These are phyloP conservation scores for Apiotrichum siamense DNA, from an alignment of 1,284 basidiomycete genomes.

Conservation along the genomic window DNA sequence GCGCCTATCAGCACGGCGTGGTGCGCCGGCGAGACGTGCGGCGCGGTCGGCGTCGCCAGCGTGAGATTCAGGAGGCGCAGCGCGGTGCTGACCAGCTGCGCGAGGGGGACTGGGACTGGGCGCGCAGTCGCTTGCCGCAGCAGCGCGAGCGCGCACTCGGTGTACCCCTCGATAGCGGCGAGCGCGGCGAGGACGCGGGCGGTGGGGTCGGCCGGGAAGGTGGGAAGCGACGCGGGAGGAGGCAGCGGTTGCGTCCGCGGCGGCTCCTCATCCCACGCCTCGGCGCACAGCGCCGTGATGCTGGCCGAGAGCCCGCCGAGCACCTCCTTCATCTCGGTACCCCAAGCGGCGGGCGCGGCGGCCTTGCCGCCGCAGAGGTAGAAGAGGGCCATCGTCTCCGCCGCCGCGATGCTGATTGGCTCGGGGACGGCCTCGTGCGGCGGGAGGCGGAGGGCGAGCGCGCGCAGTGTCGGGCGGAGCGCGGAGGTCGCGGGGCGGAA, in stretches of 20 bases:
- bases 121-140: constrained; percentile 57
- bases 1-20: constrained; percentile 30
- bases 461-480: constrained; percentile 24
- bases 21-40: constrained; percentile 38
- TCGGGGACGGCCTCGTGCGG: constrained; percentile 9
- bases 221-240: constrained; percentile 9
- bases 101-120: constrained; percentile 67
- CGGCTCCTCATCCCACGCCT: constrained; percentile 37
- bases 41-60: constrained; percentile 53
- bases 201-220: constrained; percentile 26
- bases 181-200: constrained; percentile 20
- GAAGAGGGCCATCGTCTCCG: constrained; percentile 29
- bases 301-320: constrained; percentile 29
- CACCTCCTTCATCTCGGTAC: constrained; percentile 28
- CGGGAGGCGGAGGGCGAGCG: constrained; percentile 25
- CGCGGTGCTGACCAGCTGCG: constrained; percentile 47
- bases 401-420: constrained; percentile 9
- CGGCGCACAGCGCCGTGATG: constrained; percentile 23
- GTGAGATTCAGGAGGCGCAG: constrained; percentile 54
- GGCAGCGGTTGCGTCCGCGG: constrained; percentile 8
- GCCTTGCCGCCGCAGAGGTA: constrained; percentile 42
- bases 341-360: constrained; percentile 33
- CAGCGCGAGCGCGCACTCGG: constrained; percentile 27
- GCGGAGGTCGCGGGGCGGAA: constrained; percentile 34
- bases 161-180: constrained; percentile 29